Evolutionary conservation across 306 rosid genomes (phyloP), one percentile per base, ranked within the genome.

Genomic region (Glycine latifolia): DNA sequence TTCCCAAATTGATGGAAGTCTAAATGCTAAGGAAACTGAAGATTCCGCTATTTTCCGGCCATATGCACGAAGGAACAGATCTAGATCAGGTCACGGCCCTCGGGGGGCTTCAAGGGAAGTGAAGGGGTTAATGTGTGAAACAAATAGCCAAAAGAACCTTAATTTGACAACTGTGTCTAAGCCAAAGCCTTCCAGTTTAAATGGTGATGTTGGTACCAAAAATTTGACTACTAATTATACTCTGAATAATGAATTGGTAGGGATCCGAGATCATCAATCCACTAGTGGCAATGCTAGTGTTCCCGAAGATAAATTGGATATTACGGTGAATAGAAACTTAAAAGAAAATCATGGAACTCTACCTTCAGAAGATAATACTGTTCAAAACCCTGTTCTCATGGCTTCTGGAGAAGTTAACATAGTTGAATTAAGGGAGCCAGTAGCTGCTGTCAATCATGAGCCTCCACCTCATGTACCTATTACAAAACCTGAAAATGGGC

Each of bases 61-160:
- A 46, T 93, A 93, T 89, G 92, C 92, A 84, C 91, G 97, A 85
- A 91, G 97, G 85, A 90, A 91, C 81, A 87, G 97, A 87, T 91
- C 97, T 72, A 89, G 87, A 79, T 76, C 97, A 76, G 89, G 83
- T 88, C 96, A 90, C 26, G 97, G 92, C 77, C 75, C 90, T 79
- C 90, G 88, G 41, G 91, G 90, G 56, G 78, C 66, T 58, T 39
- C 87, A 62, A 85, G 89, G 78, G 92, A 90, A 76, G 77, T 82
- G 67, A 93, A 87, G 85, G 91, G 83, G 69, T 70, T 26, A 43
- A 15, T 65, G 33, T 66, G 76, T 67, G 95, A 89, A 58, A 79
- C 78, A 41, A 86, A 82, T 80, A 87, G 80, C 68, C 85, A 72
- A 77, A 89, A 87, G 52, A 85, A 79, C 79, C 90, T 76, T 82